These are phyloP conservation scores for Leishmania gerbilli DNA, from an alignment of 208 protist species.

Conservation along the genomic window DNA sequence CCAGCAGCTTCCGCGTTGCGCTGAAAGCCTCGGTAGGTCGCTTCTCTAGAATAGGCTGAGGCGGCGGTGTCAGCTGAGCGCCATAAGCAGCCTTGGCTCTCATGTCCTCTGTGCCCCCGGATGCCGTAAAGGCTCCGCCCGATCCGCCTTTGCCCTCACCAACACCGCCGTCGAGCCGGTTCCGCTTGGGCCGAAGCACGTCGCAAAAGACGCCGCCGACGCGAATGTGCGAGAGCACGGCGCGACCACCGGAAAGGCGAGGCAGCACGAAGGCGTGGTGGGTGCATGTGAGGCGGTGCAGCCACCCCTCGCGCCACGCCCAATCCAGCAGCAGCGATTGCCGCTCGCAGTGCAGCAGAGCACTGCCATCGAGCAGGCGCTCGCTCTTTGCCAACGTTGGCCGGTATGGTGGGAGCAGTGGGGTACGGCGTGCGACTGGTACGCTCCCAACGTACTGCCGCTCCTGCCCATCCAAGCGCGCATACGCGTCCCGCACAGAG, in stretches of 20 bases:
- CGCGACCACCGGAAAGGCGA: constrained; percentile 3
- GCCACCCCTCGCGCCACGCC: constrained; percentile 33
- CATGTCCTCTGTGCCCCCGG: neutral
- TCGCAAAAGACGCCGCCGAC: constrained; percentile 15
- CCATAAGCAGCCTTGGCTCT: constrained; percentile 1
- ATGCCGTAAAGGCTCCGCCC: neutral
- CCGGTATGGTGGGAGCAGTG: neutral
- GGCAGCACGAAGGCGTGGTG: constrained; percentile 3
- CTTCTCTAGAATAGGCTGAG: constrained; percentile 14
- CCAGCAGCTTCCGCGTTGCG: constrained; percentile 23
- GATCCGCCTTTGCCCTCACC: neutral
- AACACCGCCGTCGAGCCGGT: neutral
- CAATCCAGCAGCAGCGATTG: constrained; percentile 41
- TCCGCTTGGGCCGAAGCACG: constrained; percentile 12
- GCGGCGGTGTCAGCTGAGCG: constrained; percentile 7
- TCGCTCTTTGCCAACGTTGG: neutral
- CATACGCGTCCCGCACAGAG: constrained; percentile 28
- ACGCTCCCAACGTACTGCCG: constrained; percentile 33
- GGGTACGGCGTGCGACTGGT: constrained; percentile 27
- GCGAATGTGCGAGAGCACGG: constrained; percentile 10
- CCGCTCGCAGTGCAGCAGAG: constrained; percentile 35
- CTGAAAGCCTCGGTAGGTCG: constrained; percentile 17
- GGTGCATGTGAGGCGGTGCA: constrained; percentile 9
- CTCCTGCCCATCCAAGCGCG: constrained; percentile 31
- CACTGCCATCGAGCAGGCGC: constrained; percentile 12